A percentile compares a stretch with the other conserved stretches of the same genome.
phyloP scores from a whole-genome alignment of 768 basidiomycete genomes.

The Psilocybe tampanensis region DNA sequence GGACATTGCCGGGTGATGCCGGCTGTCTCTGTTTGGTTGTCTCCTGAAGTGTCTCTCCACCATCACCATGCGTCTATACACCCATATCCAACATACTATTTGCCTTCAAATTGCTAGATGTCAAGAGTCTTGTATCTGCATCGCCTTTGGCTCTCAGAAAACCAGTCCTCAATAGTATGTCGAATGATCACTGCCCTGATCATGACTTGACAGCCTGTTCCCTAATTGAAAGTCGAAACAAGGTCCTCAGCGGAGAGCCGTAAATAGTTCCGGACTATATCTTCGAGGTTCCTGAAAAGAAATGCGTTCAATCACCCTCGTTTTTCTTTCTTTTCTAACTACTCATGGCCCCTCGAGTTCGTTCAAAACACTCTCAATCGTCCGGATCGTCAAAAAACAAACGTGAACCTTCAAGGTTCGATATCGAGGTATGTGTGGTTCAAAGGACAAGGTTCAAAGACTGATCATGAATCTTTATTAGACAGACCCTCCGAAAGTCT shows the following conservation, averaged over 20 bases:
- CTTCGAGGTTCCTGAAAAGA: not conserved
- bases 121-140: too few relatives aligned
- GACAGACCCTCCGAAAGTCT: constrained; percentile 4
- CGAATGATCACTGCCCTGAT: not conserved
- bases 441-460: too few relatives aligned
- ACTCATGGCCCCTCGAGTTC: not conserved
- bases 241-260: not conserved
- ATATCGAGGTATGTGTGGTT: not conserved
- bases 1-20: too few relatives aligned
- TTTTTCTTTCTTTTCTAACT: not conserved
- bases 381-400: not conserved
- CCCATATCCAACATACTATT: too few relatives aligned
- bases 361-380: not conserved
- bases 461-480: not conserved
- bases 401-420: constrained; percentile 1
- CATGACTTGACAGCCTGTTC: not conserved
- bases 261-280: not conserved
- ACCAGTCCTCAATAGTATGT: not conserved
- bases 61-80: too few relatives aligned
- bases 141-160: too few relatives aligned
- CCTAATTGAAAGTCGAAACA: not conserved
- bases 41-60: too few relatives aligned
- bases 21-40: too few relatives aligned
- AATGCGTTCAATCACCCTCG: not conserved
- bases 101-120: too few relatives aligned